Evolutionary conservation across 2,329 filamentous ascomycete species (phyloP).

Genomic region (Scedosporium aurantiacum): DNA sequence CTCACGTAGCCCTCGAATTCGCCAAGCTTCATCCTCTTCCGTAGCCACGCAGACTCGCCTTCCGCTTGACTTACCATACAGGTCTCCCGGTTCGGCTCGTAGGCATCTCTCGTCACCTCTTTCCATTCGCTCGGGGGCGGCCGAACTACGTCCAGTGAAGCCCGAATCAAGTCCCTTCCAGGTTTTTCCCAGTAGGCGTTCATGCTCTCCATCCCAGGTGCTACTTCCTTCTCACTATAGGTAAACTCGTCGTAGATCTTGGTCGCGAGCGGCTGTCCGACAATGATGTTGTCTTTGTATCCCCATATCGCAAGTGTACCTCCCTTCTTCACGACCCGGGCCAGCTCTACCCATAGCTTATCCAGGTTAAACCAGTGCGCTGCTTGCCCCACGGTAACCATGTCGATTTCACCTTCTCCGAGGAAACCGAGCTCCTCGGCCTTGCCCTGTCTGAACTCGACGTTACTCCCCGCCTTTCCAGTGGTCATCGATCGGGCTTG

Average conservation of each 20-base stretch:
- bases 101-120: constrained; percentile 40
- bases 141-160: constrained; percentile 37
- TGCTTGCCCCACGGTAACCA: constrained; percentile 40
- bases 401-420: constrained; percentile 37
- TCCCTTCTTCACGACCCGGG: constrained; percentile 38
- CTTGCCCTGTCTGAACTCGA: constrained; percentile 36
- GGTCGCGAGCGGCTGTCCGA: constrained; percentile 40
- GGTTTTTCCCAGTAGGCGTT: constrained; percentile 52
- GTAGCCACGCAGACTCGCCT: constrained; percentile 33
- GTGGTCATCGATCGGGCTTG: constrained; percentile 32
- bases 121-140: constrained; percentile 41
- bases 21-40: constrained; percentile 41
- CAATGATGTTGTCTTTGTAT: constrained; percentile 52
- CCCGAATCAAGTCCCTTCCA: constrained; percentile 42
- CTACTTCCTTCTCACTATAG: constrained; percentile 37
- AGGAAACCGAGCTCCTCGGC: constrained; percentile 46
- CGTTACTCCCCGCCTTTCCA: constrained; percentile 22
- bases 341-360: constrained; percentile 43
- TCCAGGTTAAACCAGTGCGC: constrained; percentile 57
- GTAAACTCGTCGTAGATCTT: constrained; percentile 42
- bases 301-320: constrained; percentile 56
- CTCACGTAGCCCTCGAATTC: constrained; percentile 49
- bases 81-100: constrained; percentile 39
- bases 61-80: constrained; percentile 13
- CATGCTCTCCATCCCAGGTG: constrained; percentile 35